phyloP scores from a whole-genome alignment of 2,329 filamentous ascomycete species.

The Simplicillium sp. region DNA sequence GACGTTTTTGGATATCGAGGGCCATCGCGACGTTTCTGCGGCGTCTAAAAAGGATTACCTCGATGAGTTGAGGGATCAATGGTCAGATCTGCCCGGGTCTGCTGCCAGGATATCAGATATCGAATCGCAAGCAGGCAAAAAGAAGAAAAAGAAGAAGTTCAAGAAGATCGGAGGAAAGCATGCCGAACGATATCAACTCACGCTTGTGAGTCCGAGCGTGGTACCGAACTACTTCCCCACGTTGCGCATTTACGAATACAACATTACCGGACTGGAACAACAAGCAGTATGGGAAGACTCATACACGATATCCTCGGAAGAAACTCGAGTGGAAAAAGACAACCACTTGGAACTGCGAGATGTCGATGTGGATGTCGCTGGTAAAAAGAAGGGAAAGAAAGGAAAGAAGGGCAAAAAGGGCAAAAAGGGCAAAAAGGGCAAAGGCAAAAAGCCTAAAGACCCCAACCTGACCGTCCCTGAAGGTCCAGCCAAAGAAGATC shows the following conservation, averaged over 20 bases:
- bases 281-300: slow-evolving; percentile 33
- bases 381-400: slow-evolving; percentile 22
- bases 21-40: slow-evolving; percentile 40
- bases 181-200: slow-evolving; percentile 76
- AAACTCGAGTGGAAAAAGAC: slow-evolving; percentile 12
- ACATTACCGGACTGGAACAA: slow-evolving; percentile 67
- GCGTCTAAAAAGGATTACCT: slow-evolving; percentile 63
- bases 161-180: slow-evolving; percentile 65
- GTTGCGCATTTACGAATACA: slow-evolving; percentile 87
- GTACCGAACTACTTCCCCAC: slow-evolving; percentile 91
- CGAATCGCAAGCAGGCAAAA: slow-evolving; percentile 9
- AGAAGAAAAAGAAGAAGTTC: slow-evolving; percentile 42
- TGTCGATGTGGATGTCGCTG: slow-evolving; percentile 9
- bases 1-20: slow-evolving; percentile 9
- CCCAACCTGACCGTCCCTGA: slow-evolving; percentile 58
- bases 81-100: slow-evolving; percentile 63
- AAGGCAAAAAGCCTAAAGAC: slow-evolving; percentile 39
- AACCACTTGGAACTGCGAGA: slow-evolving; percentile 24
- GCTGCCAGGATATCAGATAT: slow-evolving; percentile 9
- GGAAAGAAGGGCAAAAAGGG: too few species aligned
- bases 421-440: slow-evolving; percentile 34
- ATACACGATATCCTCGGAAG: slow-evolving; percentile 16
- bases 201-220: slow-evolving; percentile 74
- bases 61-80: slow-evolving; percentile 64
- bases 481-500: slow-evolving; percentile 60